Evolutionary conservation across 1,139 yeast species (phyloP).

Genomic region (Yamadazyma oceani): DNA sequence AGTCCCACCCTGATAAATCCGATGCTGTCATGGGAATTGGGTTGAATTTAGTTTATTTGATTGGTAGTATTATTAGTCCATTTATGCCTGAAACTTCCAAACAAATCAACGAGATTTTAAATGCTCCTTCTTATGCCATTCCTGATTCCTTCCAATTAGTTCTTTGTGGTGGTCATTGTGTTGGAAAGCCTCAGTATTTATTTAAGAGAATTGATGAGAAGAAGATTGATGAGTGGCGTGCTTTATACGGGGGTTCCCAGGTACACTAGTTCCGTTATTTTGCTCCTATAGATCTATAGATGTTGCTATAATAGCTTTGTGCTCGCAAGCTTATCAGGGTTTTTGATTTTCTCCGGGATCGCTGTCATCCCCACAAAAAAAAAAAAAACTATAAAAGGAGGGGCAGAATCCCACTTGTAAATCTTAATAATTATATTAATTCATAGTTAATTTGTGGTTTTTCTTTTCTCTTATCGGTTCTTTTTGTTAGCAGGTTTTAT

Average conservation of each 20-base stretch:
- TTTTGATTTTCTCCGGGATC: conserved; percentile 1
- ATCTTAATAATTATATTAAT: no score
- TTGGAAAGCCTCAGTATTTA: conserved; percentile 88
- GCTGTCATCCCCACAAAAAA: not conserved
- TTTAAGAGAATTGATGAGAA: conserved; percentile 90
- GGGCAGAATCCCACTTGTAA: no score
- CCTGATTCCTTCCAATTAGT: conserved; percentile 73
- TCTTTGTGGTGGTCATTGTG: conserved; percentile 78
- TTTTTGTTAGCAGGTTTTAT: not conserved
- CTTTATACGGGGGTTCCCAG: conserved; percentile 75
- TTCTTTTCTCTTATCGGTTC: no score
- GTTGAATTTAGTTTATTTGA: conserved; percentile 79
- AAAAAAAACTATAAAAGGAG: conserved; percentile 4
- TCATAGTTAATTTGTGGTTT: no score
- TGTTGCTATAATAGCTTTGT: no score
- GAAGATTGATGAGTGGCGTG: conserved; percentile 86
- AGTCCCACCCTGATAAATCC: conserved; percentile 72
- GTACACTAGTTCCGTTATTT: conserved; percentile 13
- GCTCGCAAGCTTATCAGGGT: no score
- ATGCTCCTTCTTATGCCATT: conserved; percentile 76
- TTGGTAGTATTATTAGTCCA: conserved; percentile 79
- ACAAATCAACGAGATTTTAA: conserved; percentile 73
- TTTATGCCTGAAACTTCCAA: conserved; percentile 84
- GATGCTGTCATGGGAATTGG: conserved; percentile 95
- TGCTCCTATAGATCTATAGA: no score